These are phyloP conservation scores for Tricholoma terreum DNA, from an alignment of 768 basidiomycete species.

Conservation along the genomic window DNA sequence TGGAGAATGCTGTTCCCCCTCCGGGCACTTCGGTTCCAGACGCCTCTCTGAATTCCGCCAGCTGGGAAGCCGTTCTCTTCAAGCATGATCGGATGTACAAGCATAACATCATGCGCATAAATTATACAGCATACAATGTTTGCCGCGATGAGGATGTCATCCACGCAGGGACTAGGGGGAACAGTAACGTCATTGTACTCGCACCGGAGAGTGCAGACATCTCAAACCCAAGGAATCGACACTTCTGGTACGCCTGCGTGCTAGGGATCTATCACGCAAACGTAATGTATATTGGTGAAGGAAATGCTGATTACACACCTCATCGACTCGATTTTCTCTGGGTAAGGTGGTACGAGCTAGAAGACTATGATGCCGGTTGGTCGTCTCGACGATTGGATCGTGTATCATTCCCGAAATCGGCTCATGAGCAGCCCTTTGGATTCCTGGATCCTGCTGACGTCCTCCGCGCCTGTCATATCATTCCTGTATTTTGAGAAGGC, in stretches of 20 bases:
- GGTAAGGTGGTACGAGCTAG: neutral
- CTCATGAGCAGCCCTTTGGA: constrained; percentile 6
- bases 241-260: neutral
- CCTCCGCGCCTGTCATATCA: constrained; percentile 12
- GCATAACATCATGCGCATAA: too few species aligned
- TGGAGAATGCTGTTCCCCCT: too few species aligned
- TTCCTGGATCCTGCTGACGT: constrained; percentile 16
- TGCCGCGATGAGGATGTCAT: neutral
- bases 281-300: too few species aligned
- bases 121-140: neutral
- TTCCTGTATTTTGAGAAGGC: neutral
- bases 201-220: neutral
- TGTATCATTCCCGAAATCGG: neutral
- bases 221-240: neutral
- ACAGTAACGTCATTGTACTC: neutral
- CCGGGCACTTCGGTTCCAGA: too few species aligned
- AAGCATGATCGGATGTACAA: too few species aligned
- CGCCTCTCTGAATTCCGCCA: too few species aligned
- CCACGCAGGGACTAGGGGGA: neutral
- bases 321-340: neutral
- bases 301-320: too few species aligned
- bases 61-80: too few species aligned
- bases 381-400: too few species aligned
- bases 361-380: too few species aligned
- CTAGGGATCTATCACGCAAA: neutral